Conservation (phyloP, 352 stramenopile genomes). For the Peronospora tabacina region DNA sequence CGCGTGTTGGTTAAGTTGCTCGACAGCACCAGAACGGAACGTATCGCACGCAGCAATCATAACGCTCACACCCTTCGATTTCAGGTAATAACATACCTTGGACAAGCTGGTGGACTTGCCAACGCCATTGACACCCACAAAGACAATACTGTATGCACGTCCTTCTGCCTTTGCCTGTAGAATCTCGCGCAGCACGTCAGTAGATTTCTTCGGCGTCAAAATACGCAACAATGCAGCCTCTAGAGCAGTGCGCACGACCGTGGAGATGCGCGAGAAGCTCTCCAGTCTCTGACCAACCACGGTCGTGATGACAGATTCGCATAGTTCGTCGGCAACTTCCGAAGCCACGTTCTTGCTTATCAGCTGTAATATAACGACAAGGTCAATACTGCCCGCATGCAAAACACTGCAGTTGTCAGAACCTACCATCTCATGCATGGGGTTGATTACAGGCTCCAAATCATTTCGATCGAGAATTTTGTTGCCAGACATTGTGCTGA, state of each 20-base stretch:
- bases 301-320: constrained; percentile 89
- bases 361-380: constrained; percentile 42
- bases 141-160: constrained; percentile 96
- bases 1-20: constrained; percentile 97
- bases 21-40: constrained; percentile 96
- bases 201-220: constrained; percentile 92
- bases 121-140: constrained; percentile 98
- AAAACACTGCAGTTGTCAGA: neutral
- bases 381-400: neutral
- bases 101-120: constrained; percentile 98
- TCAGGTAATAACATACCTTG: constrained; percentile 99
- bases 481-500: constrained; percentile 80
- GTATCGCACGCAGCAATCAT: constrained; percentile 98
- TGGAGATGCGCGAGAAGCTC: constrained; percentile 88
- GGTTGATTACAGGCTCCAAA: constrained; percentile 87
- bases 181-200: constrained; percentile 94
- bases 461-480: constrained; percentile 92
- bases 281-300: constrained; percentile 93
- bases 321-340: constrained; percentile 93
- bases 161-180: constrained; percentile 76
- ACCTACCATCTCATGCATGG: constrained; percentile 89
- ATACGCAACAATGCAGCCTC: constrained; percentile 92
- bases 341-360: constrained; percentile 97
- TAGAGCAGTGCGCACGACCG: constrained; percentile 92
- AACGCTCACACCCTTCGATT: constrained; percentile 93